Evolutionary conservation across 2,329 filamentous ascomycete species (phyloP), one percentile per base, ranked within the genome.

Genomic region (Alternaria longipes): DNA sequence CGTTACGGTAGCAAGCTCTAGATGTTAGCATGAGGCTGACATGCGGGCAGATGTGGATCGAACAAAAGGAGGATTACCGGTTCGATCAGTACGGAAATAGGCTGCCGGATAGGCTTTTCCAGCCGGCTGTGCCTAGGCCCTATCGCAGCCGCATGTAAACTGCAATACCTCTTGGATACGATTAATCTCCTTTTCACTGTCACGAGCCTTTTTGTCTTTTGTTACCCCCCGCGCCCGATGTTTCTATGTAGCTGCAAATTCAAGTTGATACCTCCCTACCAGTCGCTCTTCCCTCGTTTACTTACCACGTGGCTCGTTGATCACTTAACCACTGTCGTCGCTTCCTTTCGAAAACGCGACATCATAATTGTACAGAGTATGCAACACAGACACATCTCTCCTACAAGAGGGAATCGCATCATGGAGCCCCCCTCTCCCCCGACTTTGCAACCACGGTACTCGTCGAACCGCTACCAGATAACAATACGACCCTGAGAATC

Each of bases 1-100:
- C 57, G 54, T 54, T 54, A 51, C 50, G 59, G 59, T 56, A 56
- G 58, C 51, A 64, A 57, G 50, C 42, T 63, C 30, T 60, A 58
- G 30, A 45, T 65, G 60, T 54, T 62, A 22, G 56, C 26, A 47
- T n/a, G 54, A 47, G 54, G 54, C 58, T 56, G 52, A 60, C 63
- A 59, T 59, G 34, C 26, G 18, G 46, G 44, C 62, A 77, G 75
- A 64, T 76, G 51, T 78, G 75, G 75, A 68, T 78, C 56, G 75
- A 78, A 61, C 65, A 78, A 63, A 76, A 75, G 69, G 70, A 77
- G 59, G 74, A 78, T 58, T 76, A 71, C 50, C 65, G 74, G 24
- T 73, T 70, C 56, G 75, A 78, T 56, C 60, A 77, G 66, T 78
- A 78, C 55, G 75, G 75, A 22, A 78, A 78, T 47, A 66, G 67